These are phyloP conservation scores for Tricholoma bakamatsutake DNA, from an alignment of 768 basidiomycete species.

Conservation along the genomic window DNA sequence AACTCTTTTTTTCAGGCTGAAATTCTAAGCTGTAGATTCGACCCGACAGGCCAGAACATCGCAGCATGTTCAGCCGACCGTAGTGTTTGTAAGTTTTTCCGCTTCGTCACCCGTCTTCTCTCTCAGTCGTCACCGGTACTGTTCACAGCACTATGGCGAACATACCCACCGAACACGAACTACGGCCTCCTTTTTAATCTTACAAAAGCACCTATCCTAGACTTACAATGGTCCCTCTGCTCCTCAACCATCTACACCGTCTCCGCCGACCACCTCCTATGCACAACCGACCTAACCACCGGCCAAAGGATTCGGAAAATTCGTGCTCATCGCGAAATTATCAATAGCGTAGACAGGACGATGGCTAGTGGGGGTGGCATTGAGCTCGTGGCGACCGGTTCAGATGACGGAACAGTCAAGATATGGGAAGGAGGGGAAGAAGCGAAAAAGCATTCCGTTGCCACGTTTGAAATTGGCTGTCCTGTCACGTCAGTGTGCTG, in stretches of 20 bases:
- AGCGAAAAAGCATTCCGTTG: conserved; percentile 63
- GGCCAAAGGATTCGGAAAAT: conserved; percentile 79
- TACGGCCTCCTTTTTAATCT: conserved; percentile 80
- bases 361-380: conserved; percentile 78
- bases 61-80: conserved; percentile 91
- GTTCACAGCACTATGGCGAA: conserved; percentile 74
- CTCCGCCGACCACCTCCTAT: conserved; percentile 83
- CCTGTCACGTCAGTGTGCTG: conserved; percentile 91
- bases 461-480: conserved; percentile 78
- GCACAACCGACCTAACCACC: conserved; percentile 72
- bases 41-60: conserved; percentile 89
- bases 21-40: conserved; percentile 88
- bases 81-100: conserved; percentile 68
- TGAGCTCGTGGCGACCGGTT: conserved; percentile 82
- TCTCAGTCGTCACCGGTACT: not conserved
- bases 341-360: conserved; percentile 86
- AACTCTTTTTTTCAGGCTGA: conserved; percentile 52
- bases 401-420: conserved; percentile 88
- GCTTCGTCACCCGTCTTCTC: not conserved
- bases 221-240: conserved; percentile 85
- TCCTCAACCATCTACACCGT: conserved; percentile 74
- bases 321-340: conserved; percentile 85
- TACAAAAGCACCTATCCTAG: conserved; percentile 88
- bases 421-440: conserved; percentile 90
- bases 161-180: conserved; percentile 89